Evolutionary conservation across 257 asterid species (phyloP), one percentile per base, ranked within the genome.

Genomic region (Solanum sitiens): DNA sequence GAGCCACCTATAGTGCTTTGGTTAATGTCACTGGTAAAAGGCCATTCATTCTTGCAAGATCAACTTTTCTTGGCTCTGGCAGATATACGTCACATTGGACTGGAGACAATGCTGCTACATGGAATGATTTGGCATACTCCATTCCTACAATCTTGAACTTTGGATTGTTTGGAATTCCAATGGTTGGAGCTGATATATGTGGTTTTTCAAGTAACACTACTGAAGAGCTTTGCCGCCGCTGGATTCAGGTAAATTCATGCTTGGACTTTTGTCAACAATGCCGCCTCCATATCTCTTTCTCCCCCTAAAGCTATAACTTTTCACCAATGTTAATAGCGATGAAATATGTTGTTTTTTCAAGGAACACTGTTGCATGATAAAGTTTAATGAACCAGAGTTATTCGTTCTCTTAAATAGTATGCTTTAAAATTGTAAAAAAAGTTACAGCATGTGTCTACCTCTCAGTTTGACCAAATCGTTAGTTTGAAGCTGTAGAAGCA

Each of bases 141-240:
- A 93, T 95, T 67, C 97, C 99, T 2, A 82, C 95, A 90, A 92
- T 97, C 67, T 93, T 97, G 89, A 96, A 87, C 80, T 95, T 87
- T 39, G 98, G 99, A 50, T 33, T 96, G 53, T 96, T 95, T 88
- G 99, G 98, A 21, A 86, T 94, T 86, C 98, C 99, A 1, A 94
- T 97, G 99, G 95, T 95, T 82, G 99, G 99, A 72, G 99, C 98
- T 2, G 99, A 97, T 93, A 96, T 96, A 82, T 96, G 98, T 87
- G 99, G 99, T 45, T 95, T 95, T 50, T 8, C 91, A 1, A 59
- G 89, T 32, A 83, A 95, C 83, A 97, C 99, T 5, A 95, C 93
- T 8, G 98, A 97, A 89, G 99, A 97, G 89, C 98, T 97, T 20
- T 97, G 99, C 84, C 91, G 95, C 32, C 92, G 98, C 44, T 96